Base-by-base conservation (phyloP, 2,329 filamentous ascomycete genomes). In the Plectosphaerella sp. region DNA sequence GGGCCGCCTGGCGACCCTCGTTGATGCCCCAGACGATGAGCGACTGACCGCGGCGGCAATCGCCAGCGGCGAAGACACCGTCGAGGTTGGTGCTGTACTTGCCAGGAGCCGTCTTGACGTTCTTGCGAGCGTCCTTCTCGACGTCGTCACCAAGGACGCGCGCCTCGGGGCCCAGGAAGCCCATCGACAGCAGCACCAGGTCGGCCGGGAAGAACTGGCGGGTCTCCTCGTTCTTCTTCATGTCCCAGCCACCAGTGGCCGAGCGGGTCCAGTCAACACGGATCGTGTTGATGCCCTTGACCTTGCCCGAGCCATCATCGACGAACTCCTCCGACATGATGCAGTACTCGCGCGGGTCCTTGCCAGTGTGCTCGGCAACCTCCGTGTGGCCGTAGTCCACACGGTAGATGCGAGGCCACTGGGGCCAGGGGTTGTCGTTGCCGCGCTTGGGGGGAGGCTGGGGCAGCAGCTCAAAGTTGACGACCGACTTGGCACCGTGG, bases 11-110 rank as follows among this genome's bases (percentile, higher is more conserved):
- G 62, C 93, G 89, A 64, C 93, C 93, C 75, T 97, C 93, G 68
- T 97, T 97, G 78, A 97, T 97, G 68, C 92, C 93, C 91, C 92
- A 97, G 59, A 97, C 92, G 72, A 97, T 97, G 53, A 97, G 78
- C 52, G 91, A 96, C 75, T 97, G 93, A 52, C 93, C 93, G 65
- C 93, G 88, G 56, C 92, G 88, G 72, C 93, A 97, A 72, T 97
- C 93, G 73, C 93, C 93, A 56, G 93, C 93, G 55, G 93, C 91
- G 69, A 96, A 97, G 49, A 97, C 86, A 58, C 92, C 93, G 15
- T 88, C 80, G 22, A 96, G 70, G 67, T 93, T 97, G 65, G 93
- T 97, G 64, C 82, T 82, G 73, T 97, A 97, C 66, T 92, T 87
- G 61, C 91, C 91, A 50, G 87, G 79, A 28, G 91, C 79, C 9